Base-by-base conservation (phyloP, 345 rosid species). In the Pugionium cornutum region DNA sequence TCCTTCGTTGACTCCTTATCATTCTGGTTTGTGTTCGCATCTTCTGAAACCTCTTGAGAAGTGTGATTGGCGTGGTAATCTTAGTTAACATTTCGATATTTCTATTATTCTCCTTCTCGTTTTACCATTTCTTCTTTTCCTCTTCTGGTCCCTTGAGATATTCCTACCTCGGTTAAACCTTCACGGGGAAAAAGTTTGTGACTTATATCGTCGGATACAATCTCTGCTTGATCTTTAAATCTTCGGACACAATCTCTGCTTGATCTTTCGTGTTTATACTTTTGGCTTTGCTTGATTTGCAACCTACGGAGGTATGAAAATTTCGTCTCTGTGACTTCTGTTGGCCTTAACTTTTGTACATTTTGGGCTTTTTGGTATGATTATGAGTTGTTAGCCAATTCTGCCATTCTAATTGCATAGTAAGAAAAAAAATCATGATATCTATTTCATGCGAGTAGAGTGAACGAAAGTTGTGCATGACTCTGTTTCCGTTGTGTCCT, bases 1-100 rank as follows among this genome's bases (percentile, higher is more conserved):
- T 41, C 87, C 96, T 59, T 83, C 85, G 64, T 53, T 18, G 18
- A 18, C 18, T 18, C 18, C 18, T 18, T 18, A 18, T 18, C 18
- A 18, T 18, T 18, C 18, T 18, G 18, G 18, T 18, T 18, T 18
- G 18, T 18, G 18, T 18, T 18, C 18, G 18, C 18, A 18, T 18
- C 18, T 18, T 18, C 18, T 18, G 18, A 18, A 18, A 18, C 18
- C 18, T 18, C 18, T 18, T 18, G 18, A 18, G 18, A 18, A 18
- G 18, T 18, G 18, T 18, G 18, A 18, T 18, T 18, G 18, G 18
- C 18, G 18, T 18, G 18, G 18, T 18, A 18, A 18, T 18, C 18
- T 18, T 18, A 18, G 18, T 18, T 18, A 18, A 18, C 89, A 66
- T 69, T 52, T 63, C 58, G 3, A 9, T 7, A 27, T 45, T 61